phyloP scores from a whole-genome alignment of 2,329 filamentous ascomycete genomes.

The Ophiobolus disseminans region DNA sequence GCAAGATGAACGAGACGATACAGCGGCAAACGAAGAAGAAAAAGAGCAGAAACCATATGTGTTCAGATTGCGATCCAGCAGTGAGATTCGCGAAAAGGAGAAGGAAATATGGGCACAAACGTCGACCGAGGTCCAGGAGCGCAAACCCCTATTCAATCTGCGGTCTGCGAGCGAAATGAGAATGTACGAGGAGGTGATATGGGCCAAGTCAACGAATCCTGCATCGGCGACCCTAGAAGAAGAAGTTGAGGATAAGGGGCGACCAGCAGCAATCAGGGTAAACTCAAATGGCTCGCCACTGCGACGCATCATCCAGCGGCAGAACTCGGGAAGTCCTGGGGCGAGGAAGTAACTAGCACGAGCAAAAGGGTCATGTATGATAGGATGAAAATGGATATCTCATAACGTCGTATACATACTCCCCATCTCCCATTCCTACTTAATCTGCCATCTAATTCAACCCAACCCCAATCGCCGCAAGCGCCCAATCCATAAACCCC shows the following conservation, averaged over 20 bases:
- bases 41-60: not conserved
- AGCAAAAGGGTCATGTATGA: not conserved
- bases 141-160: not conserved
- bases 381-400: not conserved
- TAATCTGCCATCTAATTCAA: conserved; percentile 15
- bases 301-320: conserved; percentile 5
- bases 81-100: not conserved
- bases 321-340: not conserved
- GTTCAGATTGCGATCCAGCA: not conserved
- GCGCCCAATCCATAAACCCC: conserved; percentile 51
- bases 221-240: not conserved
- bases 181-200: not conserved
- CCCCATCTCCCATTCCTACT: not conserved
- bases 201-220: not conserved
- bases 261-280: not conserved
- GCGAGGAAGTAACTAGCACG: not conserved
- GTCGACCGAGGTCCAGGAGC: not conserved
- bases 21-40: not conserved
- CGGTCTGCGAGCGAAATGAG: not conserved
- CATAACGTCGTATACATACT: not conserved
- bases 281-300: conserved; percentile 4
- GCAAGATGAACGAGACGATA: not conserved
- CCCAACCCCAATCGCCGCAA: conserved; percentile 46
- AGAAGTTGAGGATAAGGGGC: not conserved
- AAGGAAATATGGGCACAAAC: not conserved